Base-by-base conservation (phyloP, 31 red algal genomes). In the Odonthalia washingtoniensis region DNA sequence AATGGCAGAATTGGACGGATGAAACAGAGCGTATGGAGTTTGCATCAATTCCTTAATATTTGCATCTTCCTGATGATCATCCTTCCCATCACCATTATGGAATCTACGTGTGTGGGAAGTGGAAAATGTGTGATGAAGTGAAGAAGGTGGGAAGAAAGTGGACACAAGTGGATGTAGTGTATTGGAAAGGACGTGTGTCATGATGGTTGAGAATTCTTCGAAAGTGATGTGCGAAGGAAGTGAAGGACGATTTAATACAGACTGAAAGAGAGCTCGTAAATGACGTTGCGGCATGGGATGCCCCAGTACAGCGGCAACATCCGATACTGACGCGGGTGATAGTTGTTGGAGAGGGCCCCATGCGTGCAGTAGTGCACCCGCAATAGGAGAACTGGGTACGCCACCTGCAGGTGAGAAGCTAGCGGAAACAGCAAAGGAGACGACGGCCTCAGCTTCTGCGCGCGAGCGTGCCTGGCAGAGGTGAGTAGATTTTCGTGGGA, bases 1-100 rank as follows among this genome's bases (percentile, higher is more conserved):
- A 73, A 74, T 14, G 65, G 81, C 64, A 36, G 77, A 89, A 69
- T 89, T 89, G 42, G 68, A 31, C 4, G 64, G 43, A 73, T 81
- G 65, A 75, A 70, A 69, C 46, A 89, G 49, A 21, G 9, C 12
- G 21, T 21, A 21, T 21, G 21, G 21, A 9, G 12, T 9, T 21
- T 57, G 49, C 49, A 21, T 21, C 9, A 21, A 9, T 14, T 14
- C 21, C 12, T 57, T 21, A 21, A 57, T 21, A 57, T 57, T 57
- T 21, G 21, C 21, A 14, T 9, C 9, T 14, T 57, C 49, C 12
- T 14, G 9, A 14, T 57, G 12, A 9, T 14, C 21, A 21, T 57
- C 49, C 12, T 14, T 9, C 12, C 21, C 21, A 14, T 57, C 12
- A 21, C 12, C 49, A 57, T 57, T 57, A 9, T 57, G 9, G 49